These are phyloP conservation scores for Ammopiptanthus mongolicus DNA, from an alignment of 306 rosid genomes.

Conservation along the genomic window DNA sequence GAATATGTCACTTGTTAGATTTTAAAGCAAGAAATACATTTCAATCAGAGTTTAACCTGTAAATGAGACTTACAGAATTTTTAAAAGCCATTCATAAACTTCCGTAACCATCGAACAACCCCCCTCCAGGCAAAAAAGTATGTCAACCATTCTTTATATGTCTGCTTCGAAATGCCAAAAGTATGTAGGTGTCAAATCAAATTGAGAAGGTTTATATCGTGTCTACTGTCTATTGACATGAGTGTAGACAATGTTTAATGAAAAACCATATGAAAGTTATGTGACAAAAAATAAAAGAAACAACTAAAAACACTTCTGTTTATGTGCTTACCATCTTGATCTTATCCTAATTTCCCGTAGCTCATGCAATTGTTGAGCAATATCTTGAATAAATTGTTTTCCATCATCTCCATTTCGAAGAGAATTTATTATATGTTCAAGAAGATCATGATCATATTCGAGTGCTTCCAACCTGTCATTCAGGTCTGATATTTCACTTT, in stretches of 20 bases:
- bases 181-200: neutral
- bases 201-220: neutral
- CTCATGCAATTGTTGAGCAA: constrained; percentile 58
- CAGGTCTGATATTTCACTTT: constrained; percentile 66
- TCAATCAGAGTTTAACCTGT: neutral
- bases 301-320: neutral
- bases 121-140: neutral
- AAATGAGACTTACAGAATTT: constrained; percentile 11
- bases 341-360: constrained; percentile 44
- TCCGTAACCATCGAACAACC: neutral
- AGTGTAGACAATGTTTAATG: neutral
- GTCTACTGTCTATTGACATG: neutral
- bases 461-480: constrained; percentile 72
- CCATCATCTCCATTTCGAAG: constrained; percentile 61
- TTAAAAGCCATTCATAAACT: constrained; percentile 1
- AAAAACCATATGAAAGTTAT: neutral
- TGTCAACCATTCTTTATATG: constrained; percentile 4
- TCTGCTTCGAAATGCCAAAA: neutral
- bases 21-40: neutral
- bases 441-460: constrained; percentile 68
- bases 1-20: neutral
- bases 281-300: constrained; percentile 7
- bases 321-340: constrained; percentile 39
- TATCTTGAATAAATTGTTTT: constrained; percentile 50
- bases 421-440: constrained; percentile 54